A percentile compares a stretch with the other conserved stretches of the same genome.
These are phyloP conservation scores for Talaromyces sp. DNA, from an alignment of 2,329 filamentous ascomycete species.

Conservation along the genomic window DNA sequence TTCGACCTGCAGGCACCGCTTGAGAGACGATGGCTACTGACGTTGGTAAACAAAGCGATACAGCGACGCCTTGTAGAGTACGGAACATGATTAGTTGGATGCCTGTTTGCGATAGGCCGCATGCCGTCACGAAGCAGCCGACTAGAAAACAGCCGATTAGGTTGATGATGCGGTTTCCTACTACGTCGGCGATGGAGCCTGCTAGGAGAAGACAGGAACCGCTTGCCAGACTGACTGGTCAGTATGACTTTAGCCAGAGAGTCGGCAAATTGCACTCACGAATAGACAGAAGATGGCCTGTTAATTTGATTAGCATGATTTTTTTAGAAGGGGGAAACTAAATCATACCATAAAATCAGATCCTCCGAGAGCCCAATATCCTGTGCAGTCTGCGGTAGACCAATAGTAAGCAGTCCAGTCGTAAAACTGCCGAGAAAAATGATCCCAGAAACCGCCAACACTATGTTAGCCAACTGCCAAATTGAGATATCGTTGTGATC, in stretches of 20 bases:
- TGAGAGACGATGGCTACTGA: slow-evolving; percentile 46
- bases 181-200: slow-evolving; percentile 46
- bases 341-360: slow-evolving; percentile 11
- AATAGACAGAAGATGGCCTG: slow-evolving; percentile 13
- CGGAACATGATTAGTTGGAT: slow-evolving; percentile 44
- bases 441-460: slow-evolving; percentile 12
- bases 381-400: slow-evolving; percentile 7
- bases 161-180: slow-evolving; percentile 44
- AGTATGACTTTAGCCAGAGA: slow-evolving; percentile 28
- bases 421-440: slow-evolving; percentile 10
- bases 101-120: slow-evolving; percentile 33
- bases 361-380: slow-evolving; percentile 12
- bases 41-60: slow-evolving; percentile 44
- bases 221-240: slow-evolving; percentile 16
- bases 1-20: slow-evolving; percentile 40
- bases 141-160: slow-evolving; percentile 42
- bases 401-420: slow-evolving; percentile 12
- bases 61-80: slow-evolving; percentile 40
- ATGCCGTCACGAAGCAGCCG: slow-evolving; percentile 37
- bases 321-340: neutral
- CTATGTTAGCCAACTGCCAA: slow-evolving; percentile 4
- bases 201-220: slow-evolving; percentile 45
- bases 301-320: neutral
- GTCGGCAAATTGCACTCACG: slow-evolving; percentile 15
- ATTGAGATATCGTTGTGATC: neutral